phyloP scores from a whole-genome alignment of 768 basidiomycete genomes.

The Serendipita sp. region DNA sequence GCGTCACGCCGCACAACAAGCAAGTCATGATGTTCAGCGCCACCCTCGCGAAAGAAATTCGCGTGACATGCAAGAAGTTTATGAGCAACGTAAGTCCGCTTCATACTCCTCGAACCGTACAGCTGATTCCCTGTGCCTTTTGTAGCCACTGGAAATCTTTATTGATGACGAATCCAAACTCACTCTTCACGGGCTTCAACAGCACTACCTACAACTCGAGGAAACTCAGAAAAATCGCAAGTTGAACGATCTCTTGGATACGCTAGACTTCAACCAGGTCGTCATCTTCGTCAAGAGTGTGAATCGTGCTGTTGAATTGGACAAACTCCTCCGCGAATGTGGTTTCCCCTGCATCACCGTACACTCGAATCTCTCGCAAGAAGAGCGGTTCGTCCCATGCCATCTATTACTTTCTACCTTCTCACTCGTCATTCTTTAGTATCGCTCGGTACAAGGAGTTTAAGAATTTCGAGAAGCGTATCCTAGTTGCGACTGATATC shows the following conservation, averaged over 20 bases:
- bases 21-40: constrained; percentile 99
- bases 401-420: constrained; percentile 5
- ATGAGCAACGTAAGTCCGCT: constrained; percentile 76
- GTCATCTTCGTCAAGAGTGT: constrained; percentile 99
- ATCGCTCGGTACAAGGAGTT: constrained; percentile 94
- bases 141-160: constrained; percentile 94
- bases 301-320: constrained; percentile 87
- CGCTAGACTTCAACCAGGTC: constrained; percentile 97
- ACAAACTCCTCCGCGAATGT: constrained; percentile 89
- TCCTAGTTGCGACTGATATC: constrained; percentile 96
- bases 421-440: constrained; percentile 25
- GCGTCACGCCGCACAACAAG: constrained; percentile 97
- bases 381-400: constrained; percentile 63
- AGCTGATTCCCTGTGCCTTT: not conserved
- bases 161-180: constrained; percentile 99
- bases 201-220: constrained; percentile 95
- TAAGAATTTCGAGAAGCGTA: constrained; percentile 99
- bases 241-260: constrained; percentile 87
- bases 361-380: constrained; percentile 86
- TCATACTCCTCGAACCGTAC: not conserved
- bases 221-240: constrained; percentile 94
- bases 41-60: constrained; percentile 91
- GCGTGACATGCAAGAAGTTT: constrained; percentile 97
- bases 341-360: constrained; percentile 98
- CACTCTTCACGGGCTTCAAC: constrained; percentile 93